phyloP scores from a whole-genome alignment of 805 yeast genomes.

The Nakazawaea siamensis region DNA sequence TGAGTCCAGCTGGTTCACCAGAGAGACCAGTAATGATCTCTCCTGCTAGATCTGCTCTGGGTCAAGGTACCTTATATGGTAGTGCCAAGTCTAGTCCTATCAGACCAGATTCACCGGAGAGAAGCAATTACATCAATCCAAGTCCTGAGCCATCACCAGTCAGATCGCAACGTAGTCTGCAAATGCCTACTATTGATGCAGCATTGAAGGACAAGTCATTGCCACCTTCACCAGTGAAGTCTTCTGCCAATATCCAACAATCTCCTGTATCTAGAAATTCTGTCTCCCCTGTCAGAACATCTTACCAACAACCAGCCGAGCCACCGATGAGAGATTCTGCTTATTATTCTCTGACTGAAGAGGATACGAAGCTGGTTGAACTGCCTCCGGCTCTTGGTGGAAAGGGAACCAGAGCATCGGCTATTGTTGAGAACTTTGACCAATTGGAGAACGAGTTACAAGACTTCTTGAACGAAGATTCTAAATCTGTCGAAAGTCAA shows the following conservation, averaged over 20 bases:
- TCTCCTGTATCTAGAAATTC: too few relatives aligned
- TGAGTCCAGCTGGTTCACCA: neutral
- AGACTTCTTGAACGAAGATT: slow-evolving; percentile 8
- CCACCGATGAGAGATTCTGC: neutral
- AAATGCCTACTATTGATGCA: too few relatives aligned
- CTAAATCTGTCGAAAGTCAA: neutral
- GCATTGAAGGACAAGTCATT: slow-evolving; percentile 1
- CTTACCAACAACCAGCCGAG: too few relatives aligned
- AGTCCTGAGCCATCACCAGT: neutral
- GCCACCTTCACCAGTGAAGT: slow-evolving; percentile 6
- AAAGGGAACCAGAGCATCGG: slow-evolving; percentile 6
- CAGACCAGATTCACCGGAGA: too few relatives aligned
- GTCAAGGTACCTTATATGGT: neutral
- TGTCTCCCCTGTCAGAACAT: too few relatives aligned
- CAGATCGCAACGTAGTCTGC: too few relatives aligned
- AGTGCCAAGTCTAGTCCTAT: neutral
- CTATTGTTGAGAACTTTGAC: slow-evolving; percentile 7
- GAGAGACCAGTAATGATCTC: neutral
- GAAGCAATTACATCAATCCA: too few relatives aligned
- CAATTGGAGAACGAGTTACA: slow-evolving; percentile 10
- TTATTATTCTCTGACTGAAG: neutral
- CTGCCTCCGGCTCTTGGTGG: neutral
- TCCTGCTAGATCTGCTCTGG: slow-evolving; percentile 1
- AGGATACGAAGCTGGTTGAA: neutral
- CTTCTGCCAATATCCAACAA: too few relatives aligned